Conservation (phyloP, 768 basidiomycete species). For the Kwoniella dejecticola region DNA sequence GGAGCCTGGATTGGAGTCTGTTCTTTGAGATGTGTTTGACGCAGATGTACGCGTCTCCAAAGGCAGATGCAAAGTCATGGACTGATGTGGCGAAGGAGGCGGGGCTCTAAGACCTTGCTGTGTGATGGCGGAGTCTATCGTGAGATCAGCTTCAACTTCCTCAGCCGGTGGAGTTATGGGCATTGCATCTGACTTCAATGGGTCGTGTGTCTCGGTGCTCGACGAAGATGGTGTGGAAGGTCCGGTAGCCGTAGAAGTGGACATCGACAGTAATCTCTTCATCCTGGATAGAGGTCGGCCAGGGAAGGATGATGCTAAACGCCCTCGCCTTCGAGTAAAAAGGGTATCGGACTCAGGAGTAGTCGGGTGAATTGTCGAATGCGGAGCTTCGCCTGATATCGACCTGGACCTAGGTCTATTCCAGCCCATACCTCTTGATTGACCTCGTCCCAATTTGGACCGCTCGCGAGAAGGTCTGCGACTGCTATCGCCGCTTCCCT, state of each 20-base stretch:
- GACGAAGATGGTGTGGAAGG: neutral
- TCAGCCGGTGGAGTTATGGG: neutral
- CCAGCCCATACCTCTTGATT: conserved; percentile 21
- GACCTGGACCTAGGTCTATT: neutral
- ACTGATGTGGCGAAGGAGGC: conserved; percentile 18
- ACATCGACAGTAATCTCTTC: neutral
- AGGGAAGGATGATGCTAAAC: no score
- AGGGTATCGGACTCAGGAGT: no score
- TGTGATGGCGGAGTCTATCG: neutral
- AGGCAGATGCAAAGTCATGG: conserved; percentile 2
- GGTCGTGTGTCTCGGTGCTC: no score
- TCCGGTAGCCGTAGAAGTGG: neutral
- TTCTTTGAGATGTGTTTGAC: neutral
- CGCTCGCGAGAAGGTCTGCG: conserved; percentile 10
- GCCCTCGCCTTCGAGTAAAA: no score
- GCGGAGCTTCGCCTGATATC: neutral
- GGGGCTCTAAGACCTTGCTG: conserved; percentile 14
- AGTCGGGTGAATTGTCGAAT: no score
- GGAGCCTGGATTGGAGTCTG: conserved; percentile 2
- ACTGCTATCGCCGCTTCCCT: neutral
- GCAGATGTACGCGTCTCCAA: neutral
- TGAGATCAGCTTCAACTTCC: neutral
- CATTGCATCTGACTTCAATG: no score
- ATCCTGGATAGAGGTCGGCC: neutral
- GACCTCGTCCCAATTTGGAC: conserved; percentile 4